Evolutionary conservation across 495 filamentous ascomycete genomes (phyloP), one percentile per base, ranked within the genome.

Genomic region (Sporormia fimetaria): DNA sequence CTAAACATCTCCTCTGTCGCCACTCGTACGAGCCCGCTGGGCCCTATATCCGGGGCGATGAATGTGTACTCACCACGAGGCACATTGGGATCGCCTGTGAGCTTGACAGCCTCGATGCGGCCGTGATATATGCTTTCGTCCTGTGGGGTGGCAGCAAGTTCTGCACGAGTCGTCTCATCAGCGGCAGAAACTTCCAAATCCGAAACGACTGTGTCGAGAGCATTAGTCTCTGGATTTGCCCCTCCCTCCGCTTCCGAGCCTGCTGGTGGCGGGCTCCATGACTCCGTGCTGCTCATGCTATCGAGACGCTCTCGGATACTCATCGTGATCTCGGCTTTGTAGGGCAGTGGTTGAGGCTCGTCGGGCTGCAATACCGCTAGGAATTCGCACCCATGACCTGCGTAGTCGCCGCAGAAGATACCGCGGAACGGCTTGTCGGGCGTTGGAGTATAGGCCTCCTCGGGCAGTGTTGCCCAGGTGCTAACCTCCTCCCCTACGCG

Each of bases 331-430:
- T 35, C 24, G 29, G 49, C 47, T 7, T 17, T 11, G 32, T 34
- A 25, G 2, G 46, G 54, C 30, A 50, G 23, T 10, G 51, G 47
- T 16, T 33, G 38, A 17, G 52, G 50, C 22, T 54, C 55, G 23
- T 82, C 77, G 11, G 69, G 68, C 58, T 96, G 88, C 40, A 80
- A 58, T 24, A 96, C 66, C 3, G 87, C 65, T 7, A 94, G 55
- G 45, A 93, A 92, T 57, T 96, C 87, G 59, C 83, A 92, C 2
- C 87, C 85, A 54, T 96, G 87, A 0, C 71, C 75, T 9, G 75
- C 77, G 54, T 92, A 94, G 54, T 94, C 86, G 3, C 88, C 88
- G 7, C 88, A 80, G 83, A 83, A 96, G 16, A 96, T 80, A 0
- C 88, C 88, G 46, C 82, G 77, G 54, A 73, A 93, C 0, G 85